A percentile compares a stretch with the other conserved stretches of the same genome.
Conservation (phyloP, 2,329 filamentous ascomycete genomes). For the Alternaria burnsii region DNA sequence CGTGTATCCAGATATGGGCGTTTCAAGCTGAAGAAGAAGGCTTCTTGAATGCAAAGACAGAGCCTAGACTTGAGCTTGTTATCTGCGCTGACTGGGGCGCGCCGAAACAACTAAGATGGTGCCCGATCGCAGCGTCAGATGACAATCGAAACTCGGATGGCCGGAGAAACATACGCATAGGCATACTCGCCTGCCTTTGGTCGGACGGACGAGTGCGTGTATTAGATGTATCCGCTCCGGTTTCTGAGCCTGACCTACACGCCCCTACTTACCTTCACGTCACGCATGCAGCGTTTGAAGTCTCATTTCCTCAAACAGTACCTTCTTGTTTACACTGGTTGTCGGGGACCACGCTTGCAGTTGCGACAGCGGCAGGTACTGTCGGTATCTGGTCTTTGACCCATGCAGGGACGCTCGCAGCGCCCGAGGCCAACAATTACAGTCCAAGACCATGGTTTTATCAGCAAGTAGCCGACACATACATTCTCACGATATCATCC, state of each 20-base stretch:
- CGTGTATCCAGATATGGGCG: conserved; percentile 67
- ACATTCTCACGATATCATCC: conserved; percentile 57
- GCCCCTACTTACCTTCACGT: conserved; percentile 52
- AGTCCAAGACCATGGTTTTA: conserved; percentile 54
- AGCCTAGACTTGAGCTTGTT: conserved; percentile 59
- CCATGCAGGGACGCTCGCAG: conserved; percentile 43
- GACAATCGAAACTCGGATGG: conserved; percentile 37
- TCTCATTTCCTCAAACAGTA: conserved; percentile 60
- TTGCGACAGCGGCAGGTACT: conserved; percentile 65
- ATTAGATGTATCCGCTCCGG: conserved; percentile 56
- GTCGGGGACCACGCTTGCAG: conserved; percentile 62
- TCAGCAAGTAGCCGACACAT: conserved; percentile 55
- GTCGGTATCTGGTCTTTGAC: conserved; percentile 63
- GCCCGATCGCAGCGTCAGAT: conserved; percentile 54
- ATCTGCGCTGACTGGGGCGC: conserved; percentile 68
- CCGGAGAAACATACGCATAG: conserved; percentile 50
- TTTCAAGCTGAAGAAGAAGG: conserved; percentile 55
- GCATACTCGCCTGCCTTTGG: conserved; percentile 65
- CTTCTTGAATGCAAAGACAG: conserved; percentile 53
- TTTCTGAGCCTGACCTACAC: conserved; percentile 3
- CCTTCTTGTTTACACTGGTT: conserved; percentile 67
- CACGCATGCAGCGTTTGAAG: conserved; percentile 59
- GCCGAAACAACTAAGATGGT: conserved; percentile 65
- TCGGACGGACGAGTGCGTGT: conserved; percentile 66
- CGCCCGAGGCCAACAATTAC: not conserved